Conservation (phyloP, 2,329 filamentous ascomycete genomes). For the Neopestalotiopsis sp. region DNA sequence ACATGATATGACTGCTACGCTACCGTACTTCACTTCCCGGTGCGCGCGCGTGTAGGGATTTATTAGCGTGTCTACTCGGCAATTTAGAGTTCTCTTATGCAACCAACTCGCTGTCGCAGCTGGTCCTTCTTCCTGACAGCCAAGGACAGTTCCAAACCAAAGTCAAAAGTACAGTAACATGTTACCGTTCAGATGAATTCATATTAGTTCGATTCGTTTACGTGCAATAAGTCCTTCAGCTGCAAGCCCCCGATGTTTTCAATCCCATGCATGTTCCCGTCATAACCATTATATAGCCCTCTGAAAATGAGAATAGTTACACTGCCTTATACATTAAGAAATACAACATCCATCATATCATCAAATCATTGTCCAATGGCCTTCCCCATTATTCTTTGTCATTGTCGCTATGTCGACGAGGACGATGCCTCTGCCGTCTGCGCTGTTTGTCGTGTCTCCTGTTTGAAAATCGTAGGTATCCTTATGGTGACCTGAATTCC, state of each 20-base stretch:
- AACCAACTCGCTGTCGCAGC: background rate
- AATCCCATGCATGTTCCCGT: background rate
- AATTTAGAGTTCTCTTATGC: background rate
- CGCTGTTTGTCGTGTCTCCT: constrained; percentile 23
- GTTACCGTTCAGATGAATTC: background rate
- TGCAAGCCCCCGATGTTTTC: background rate
- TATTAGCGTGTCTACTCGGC: background rate
- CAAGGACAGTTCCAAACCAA: background rate
- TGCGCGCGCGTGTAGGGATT: too few relatives aligned
- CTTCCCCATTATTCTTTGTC: background rate
- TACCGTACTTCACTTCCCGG: too few relatives aligned
- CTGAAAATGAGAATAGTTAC: background rate
- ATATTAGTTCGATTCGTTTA: background rate
- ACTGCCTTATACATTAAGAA: background rate
- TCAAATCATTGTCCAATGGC: background rate
- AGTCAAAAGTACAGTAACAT: background rate
- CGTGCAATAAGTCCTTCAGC: background rate
- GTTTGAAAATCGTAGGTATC: constrained; percentile 61
- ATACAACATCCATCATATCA: background rate
- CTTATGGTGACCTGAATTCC: constrained; percentile 63
- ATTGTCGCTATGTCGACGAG: background rate
- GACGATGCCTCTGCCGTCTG: background rate
- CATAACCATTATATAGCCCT: background rate
- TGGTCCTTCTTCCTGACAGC: background rate
- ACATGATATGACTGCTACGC: too few relatives aligned